Evolutionary conservation across 2,329 filamentous ascomycete genomes (phyloP), one percentile per base, ranked within the genome.

Genomic region (Thermomyces lanuginosus): DNA sequence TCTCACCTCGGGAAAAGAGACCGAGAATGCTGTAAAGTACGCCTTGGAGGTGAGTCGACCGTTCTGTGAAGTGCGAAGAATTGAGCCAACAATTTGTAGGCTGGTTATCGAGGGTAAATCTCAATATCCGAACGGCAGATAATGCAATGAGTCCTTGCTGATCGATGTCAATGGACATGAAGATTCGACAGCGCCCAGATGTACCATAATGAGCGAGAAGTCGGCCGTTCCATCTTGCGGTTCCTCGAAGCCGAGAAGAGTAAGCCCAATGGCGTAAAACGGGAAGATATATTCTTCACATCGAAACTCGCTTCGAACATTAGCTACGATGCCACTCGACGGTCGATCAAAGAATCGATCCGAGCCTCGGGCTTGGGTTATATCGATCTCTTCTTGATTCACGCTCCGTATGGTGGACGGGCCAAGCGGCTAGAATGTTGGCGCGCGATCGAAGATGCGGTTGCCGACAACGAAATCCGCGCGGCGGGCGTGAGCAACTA

Each of bases 401-500:
- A 89, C 44, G 77, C 72, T 24, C 81, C 80, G 0, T 81, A 81
- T 39, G 79, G 80, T 4, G 79, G 80, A 1, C 71, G 62, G 41
- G 51, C 66, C 39, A 72, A 69, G 5, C 62, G 80, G 4, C 48
- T 77, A 27, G 72, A 76, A 19, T 79, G 75, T 42, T 89, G 80
- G 79, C 65, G 58, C 38, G 80, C 80, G 0, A 56, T 89, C 1
- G 74, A 81, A 39, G 79, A 86, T 54, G 78, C 79, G 1, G 70
- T 84, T 16, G 51, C 65, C 4, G 73, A 69, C 2, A 78, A 79
- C 0, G 72, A 83, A 53, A 58, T 82, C 16, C 72, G 55, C 44
- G 72, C 66, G 35, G 77, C 70, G 13, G 80, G 80, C 0, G 76
- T 89, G 1, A 79, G 72, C 44, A 89, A 89, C 50, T 89, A 69